Conservation (phyloP, 768 basidiomycete genomes). For the Rubroboletus satanas region DNA sequence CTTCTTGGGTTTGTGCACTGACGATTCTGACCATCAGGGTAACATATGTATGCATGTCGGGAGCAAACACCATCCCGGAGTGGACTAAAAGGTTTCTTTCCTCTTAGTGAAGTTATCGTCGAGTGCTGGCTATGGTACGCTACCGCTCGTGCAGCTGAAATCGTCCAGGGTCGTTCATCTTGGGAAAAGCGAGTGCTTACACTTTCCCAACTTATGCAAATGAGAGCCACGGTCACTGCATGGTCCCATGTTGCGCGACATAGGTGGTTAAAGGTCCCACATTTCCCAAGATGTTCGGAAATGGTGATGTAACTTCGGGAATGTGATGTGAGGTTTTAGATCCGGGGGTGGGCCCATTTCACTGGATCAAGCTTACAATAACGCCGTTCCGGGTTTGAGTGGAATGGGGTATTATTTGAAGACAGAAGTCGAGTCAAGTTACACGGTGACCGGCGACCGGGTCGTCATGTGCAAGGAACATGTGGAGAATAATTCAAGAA, state of each 20-base stretch:
- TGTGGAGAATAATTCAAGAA: background rate
- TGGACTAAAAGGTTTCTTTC: background rate
- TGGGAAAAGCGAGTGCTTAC: background rate
- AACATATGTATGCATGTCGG: background rate
- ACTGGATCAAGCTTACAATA: background rate
- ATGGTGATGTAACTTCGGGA: background rate
- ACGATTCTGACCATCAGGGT: background rate
- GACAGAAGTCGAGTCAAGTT: background rate
- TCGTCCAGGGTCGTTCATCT: background rate
- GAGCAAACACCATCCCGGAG: background rate
- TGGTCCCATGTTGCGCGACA: background rate
- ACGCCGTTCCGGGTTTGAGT: background rate
- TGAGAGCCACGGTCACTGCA: background rate
- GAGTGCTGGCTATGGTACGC: background rate
- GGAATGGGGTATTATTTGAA: background rate
- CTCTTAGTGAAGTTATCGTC: too few relatives aligned
- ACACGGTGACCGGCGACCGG: background rate
- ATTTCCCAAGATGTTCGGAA: background rate
- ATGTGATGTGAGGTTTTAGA: background rate
- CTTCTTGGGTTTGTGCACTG: background rate
- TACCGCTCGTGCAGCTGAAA: background rate
- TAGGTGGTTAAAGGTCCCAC: background rate
- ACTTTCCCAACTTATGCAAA: background rate
- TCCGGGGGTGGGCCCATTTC: background rate
- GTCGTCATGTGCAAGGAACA: background rate